These are phyloP conservation scores for Plectosphaerella plurivora DNA, from an alignment of 2,329 filamentous ascomycete genomes.

Conservation along the genomic window DNA sequence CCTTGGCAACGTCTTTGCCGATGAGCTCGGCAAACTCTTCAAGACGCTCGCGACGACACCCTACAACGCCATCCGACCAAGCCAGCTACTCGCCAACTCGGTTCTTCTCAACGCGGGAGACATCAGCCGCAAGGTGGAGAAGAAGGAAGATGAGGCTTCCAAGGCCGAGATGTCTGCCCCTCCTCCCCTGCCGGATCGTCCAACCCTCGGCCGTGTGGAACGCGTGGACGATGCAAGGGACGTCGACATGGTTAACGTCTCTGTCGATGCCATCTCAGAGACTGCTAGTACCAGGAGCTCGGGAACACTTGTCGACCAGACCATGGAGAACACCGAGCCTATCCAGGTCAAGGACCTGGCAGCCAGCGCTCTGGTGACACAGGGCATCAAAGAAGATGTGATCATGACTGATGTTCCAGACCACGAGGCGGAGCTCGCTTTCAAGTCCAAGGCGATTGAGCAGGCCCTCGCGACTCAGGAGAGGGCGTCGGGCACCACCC, in stretches of 20 bases:
- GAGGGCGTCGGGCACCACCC: conserved; percentile 52
- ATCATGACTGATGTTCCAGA: too few species aligned
- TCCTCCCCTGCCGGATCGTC: conserved; percentile 47
- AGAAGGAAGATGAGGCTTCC: not conserved
- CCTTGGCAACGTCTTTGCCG: conserved; percentile 58
- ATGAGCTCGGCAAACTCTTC: conserved; percentile 69
- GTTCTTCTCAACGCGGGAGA: conserved; percentile 56
- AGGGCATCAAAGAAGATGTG: too few species aligned
- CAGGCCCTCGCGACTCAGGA: conserved; percentile 41
- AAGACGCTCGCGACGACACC: conserved; percentile 62
- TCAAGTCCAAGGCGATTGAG: conserved; percentile 40
- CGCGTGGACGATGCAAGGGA: conserved; percentile 19
- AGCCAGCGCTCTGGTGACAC: not conserved
- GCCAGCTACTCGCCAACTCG: conserved; percentile 73
- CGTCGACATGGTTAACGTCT: conserved; percentile 26
- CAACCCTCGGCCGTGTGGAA: conserved; percentile 12
- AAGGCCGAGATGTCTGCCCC: conserved; percentile 19
- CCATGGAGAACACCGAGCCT: conserved; percentile 14
- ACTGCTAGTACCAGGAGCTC: conserved; percentile 45
- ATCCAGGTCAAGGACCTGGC: not conserved
- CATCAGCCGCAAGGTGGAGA: conserved; percentile 1
- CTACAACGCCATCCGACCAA: conserved; percentile 61
- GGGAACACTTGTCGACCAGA: conserved; percentile 42
- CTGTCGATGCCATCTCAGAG: conserved; percentile 28
- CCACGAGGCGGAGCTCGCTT: too few species aligned